These are phyloP conservation scores for Carex myosuroides DNA, from an alignment of 176 grass and related monocot genomes.

Conservation along the genomic window DNA sequence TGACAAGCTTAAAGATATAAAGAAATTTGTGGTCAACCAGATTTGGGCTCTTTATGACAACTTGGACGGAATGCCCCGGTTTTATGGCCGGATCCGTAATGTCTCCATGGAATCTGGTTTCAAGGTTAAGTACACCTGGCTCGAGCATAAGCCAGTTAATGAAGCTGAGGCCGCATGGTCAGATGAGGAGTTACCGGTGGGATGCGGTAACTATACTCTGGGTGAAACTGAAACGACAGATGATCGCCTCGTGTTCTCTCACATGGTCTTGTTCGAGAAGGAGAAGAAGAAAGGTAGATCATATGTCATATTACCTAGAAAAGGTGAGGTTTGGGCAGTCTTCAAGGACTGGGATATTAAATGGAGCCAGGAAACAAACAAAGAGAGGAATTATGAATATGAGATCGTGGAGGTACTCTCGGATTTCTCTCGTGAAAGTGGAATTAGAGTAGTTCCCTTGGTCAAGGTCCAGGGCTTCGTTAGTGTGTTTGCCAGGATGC, in stretches of 20 bases:
- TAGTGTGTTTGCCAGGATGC: constrained; percentile 56
- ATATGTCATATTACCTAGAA: constrained; percentile 60
- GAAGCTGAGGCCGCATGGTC: constrained; percentile 46
- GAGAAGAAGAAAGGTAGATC: constrained; percentile 42
- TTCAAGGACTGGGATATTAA: constrained; percentile 74
- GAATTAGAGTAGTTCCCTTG: constrained; percentile 49
- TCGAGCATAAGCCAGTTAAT: constrained; percentile 36
- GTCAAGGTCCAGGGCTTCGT: constrained; percentile 75
- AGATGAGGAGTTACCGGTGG: constrained; percentile 62
- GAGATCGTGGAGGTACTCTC: constrained; percentile 66
- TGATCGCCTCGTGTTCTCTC: constrained; percentile 76
- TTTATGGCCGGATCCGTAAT: constrained; percentile 66
- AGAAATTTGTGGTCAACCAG: constrained; percentile 55
- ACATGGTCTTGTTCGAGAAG: constrained; percentile 51
- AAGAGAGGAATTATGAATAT: constrained; percentile 62
- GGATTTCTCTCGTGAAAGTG: constrained; percentile 35
- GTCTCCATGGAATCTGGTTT: constrained; percentile 37
- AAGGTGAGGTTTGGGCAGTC: constrained; percentile 87
- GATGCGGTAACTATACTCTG: constrained; percentile 65
- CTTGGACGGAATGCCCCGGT: constrained; percentile 86
- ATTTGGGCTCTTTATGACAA: constrained; percentile 90
- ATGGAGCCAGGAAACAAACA: constrained; percentile 68
- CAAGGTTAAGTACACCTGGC: constrained; percentile 60
- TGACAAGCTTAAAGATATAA: constrained; percentile 53
- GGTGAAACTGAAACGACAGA: constrained; percentile 33